Evolutionary conservation across 768 basidiomycete genomes (phyloP).

Genomic region (Mycena floridula): DNA sequence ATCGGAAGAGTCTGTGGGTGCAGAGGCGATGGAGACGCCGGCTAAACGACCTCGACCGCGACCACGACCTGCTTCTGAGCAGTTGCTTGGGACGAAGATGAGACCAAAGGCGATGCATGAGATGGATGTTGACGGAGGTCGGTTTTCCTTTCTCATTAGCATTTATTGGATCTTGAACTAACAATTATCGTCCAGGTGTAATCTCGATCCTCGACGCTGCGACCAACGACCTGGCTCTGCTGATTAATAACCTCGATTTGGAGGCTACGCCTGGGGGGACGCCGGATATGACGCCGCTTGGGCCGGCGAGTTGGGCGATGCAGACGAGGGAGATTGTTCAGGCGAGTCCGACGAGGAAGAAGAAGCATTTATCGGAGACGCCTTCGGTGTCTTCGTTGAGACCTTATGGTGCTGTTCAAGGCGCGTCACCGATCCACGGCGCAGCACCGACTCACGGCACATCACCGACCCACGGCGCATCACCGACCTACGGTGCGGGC

Average conservation of each 20-base stretch:
- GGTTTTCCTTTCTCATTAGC: neutral
- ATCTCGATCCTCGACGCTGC: constrained; percentile 72
- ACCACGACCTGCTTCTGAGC: constrained; percentile 59
- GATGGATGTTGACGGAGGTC: constrained; percentile 49
- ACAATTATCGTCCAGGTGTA: constrained; percentile 31
- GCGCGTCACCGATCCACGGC: constrained; percentile 16
- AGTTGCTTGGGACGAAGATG: constrained; percentile 40
- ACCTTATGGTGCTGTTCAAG: constrained; percentile 34
- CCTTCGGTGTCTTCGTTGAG: constrained; percentile 43
- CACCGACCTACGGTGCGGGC: neutral
- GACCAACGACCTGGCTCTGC: constrained; percentile 70
- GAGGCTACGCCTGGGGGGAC: constrained; percentile 66
- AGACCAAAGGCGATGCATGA: constrained; percentile 48
- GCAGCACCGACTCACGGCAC: too few species aligned
- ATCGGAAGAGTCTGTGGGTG: too few species aligned
- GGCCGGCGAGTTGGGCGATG: constrained; percentile 6
- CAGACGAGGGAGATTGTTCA: neutral
- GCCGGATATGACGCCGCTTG: constrained; percentile 40
- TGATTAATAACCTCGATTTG: constrained; percentile 78
- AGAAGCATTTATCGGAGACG: constrained; percentile 26
- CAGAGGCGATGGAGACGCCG: too few species aligned
- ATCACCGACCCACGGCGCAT: too few species aligned
- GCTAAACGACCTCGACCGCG: too few species aligned
- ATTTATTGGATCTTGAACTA: constrained; percentile 4
- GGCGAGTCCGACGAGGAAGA: constrained; percentile 33